These are phyloP conservation scores for Phytophthora lateralis DNA, from an alignment of 352 stramenopile species.

Conservation along the genomic window DNA sequence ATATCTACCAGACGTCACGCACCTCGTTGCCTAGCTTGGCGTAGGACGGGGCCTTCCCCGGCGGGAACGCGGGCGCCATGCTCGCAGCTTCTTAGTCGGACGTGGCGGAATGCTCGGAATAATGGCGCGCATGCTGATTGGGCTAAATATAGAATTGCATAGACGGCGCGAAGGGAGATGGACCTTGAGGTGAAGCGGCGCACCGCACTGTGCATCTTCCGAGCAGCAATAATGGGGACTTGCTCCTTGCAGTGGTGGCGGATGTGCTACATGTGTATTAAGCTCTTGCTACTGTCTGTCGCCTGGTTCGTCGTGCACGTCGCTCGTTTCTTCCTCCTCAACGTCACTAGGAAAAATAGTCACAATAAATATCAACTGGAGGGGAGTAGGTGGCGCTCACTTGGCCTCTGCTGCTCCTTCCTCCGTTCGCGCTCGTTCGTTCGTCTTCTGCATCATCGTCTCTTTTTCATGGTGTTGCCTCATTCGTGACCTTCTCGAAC, in stretches of 20 bases:
- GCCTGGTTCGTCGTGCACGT: conserved; percentile 11
- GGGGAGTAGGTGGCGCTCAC: conserved; percentile 3
- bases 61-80: conserved; percentile 67
- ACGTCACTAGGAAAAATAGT: conserved; percentile 19
- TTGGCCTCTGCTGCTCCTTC: conserved; percentile 6
- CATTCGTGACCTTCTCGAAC: conserved; percentile 11
- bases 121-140: conserved; percentile 24
- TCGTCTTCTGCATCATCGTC: no score
- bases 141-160: conserved; percentile 32
- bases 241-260: no score
- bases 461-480: no score
- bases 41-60: conserved; percentile 68
- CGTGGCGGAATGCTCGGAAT: conserved; percentile 3
- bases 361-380: conserved; percentile 45
- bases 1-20: background rate
- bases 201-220: conserved; percentile 23
- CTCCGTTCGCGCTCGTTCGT: conserved; percentile 3
- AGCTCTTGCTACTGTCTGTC: background rate
- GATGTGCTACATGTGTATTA: background rate
- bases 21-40: conserved; percentile 78
- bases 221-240: background rate
- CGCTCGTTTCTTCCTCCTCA: conserved; percentile 11
- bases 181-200: conserved; percentile 12
- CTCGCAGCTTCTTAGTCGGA: conserved; percentile 7
- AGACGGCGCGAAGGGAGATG: conserved; percentile 13